These are phyloP conservation scores for Arachnomyces sp. DNA, from an alignment of 2,329 filamentous ascomycete genomes.

Conservation along the genomic window DNA sequence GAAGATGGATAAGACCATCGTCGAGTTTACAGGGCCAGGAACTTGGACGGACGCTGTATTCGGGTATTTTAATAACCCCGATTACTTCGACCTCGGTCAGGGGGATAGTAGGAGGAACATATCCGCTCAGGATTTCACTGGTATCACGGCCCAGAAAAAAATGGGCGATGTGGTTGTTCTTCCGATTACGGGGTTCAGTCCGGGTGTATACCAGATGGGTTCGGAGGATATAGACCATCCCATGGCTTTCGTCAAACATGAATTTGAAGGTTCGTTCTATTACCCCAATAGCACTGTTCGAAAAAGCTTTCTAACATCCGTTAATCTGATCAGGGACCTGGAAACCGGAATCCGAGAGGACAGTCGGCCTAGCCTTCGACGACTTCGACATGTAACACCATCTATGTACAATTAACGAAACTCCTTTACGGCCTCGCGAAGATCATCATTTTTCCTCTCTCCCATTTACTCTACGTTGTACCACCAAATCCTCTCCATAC, in stretches of 20 bases:
- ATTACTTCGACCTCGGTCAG: conserved; percentile 69
- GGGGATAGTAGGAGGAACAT: conserved; percentile 60
- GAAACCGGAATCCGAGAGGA: conserved; percentile 64
- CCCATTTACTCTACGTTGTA: too few relatives aligned
- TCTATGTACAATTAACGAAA: too few relatives aligned
- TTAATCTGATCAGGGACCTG: conserved; percentile 52
- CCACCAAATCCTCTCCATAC: too few relatives aligned
- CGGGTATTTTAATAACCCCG: conserved; percentile 82
- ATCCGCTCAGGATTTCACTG: conserved; percentile 81
- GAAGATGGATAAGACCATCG: conserved; percentile 62
- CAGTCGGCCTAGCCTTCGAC: conserved; percentile 45
- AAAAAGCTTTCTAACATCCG: conserved; percentile 4
- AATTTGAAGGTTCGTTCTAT: conserved; percentile 70
- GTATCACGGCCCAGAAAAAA: conserved; percentile 72
- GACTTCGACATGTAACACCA: too few relatives aligned
- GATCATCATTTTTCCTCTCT: too few relatives aligned
- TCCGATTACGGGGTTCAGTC: conserved; percentile 95
- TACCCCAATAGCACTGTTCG: background rate
- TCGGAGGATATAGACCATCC: conserved; percentile 80
- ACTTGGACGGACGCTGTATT: conserved; percentile 92
- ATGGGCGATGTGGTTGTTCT: conserved; percentile 89
- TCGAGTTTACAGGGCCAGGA: conserved; percentile 90
- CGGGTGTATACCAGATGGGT: conserved; percentile 87
- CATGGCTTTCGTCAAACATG: conserved; percentile 95
- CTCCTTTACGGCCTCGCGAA: too few relatives aligned